These are phyloP conservation scores for Cercospora brassicicola DNA, from an alignment of 2,329 filamentous ascomycete genomes.

Conservation along the genomic window DNA sequence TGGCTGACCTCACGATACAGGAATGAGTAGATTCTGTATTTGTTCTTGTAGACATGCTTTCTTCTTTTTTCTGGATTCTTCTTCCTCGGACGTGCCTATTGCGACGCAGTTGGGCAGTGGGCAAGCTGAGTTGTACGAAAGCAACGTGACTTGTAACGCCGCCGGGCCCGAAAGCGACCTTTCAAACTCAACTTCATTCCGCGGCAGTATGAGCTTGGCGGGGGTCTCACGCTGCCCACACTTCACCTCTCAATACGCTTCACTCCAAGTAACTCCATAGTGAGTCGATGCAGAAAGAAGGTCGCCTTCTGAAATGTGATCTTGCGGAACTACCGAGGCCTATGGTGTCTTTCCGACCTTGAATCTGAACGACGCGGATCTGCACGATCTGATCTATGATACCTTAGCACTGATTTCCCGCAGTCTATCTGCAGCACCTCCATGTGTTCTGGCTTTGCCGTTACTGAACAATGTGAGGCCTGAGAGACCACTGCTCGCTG, in stretches of 20 bases:
- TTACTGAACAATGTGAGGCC: conserved; percentile 27
- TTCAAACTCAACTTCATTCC: no score
- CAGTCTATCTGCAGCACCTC: conserved; percentile 35
- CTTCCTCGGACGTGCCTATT: neutral
- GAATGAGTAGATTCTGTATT: neutral
- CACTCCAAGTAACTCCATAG: neutral
- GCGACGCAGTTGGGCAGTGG: no score
- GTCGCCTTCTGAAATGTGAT: neutral
- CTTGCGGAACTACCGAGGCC: neutral
- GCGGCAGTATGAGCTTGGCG: no score
- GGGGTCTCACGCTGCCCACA: no score
- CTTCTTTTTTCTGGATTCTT: neutral
- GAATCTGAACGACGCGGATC: neutral
- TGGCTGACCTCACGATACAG: neutral
- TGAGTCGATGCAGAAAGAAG: neutral
- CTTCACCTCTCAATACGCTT: neutral
- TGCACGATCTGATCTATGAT: neutral
- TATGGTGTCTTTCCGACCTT: neutral
- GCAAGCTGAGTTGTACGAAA: no score
- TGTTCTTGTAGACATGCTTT: neutral
- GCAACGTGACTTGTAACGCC: no score
- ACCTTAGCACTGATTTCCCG: conserved; percentile 26
- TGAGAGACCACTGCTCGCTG: conserved; percentile 27
- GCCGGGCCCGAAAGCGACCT: no score
- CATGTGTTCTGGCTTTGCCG: conserved; percentile 18